A percentile compares a stretch with the other conserved stretches of the same genome.
Evolutionary conservation across 2,329 filamentous ascomycete genomes (phyloP).

Genomic region (Rutstroemia sp.): DNA sequence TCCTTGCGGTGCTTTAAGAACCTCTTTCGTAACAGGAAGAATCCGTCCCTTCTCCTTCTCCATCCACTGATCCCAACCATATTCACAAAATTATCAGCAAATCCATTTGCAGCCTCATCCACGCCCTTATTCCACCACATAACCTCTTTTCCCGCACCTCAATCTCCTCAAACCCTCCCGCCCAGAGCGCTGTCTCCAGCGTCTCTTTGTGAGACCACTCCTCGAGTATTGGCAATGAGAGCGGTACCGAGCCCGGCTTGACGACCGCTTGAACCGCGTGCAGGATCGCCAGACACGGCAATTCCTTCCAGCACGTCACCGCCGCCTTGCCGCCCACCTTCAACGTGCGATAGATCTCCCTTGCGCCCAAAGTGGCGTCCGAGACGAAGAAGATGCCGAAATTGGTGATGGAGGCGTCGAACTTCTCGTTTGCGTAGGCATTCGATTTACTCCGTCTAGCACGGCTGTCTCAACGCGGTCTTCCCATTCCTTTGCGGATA

Average conservation of each 20-base stretch:
- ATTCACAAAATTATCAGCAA: background rate
- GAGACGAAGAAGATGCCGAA: constrained; percentile 2
- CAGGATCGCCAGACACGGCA: background rate
- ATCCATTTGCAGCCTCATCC: background rate
- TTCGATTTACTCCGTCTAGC: background rate
- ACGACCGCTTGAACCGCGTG: background rate
- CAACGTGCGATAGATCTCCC: constrained; percentile 76
- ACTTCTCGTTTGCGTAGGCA: background rate
- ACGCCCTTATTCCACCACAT: background rate
- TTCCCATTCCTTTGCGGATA: background rate
- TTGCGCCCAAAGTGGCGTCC: constrained; percentile 54
- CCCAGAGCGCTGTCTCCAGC: background rate
- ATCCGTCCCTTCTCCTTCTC: background rate
- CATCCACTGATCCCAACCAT: background rate
- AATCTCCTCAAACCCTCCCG: background rate
- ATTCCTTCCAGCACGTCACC: constrained; percentile 1
- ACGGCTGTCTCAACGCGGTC: background rate
- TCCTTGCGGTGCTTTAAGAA: background rate
- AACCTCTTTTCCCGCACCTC: background rate
- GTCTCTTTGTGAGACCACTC: background rate
- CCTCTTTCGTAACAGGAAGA: background rate
- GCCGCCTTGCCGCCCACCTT: constrained; percentile 71
- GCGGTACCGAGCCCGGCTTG: background rate
- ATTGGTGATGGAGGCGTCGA: background rate
- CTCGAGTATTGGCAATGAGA: background rate